Base-by-base conservation (phyloP, 2,329 filamentous ascomycete species). In the Fusarium odoratissimum region DNA sequence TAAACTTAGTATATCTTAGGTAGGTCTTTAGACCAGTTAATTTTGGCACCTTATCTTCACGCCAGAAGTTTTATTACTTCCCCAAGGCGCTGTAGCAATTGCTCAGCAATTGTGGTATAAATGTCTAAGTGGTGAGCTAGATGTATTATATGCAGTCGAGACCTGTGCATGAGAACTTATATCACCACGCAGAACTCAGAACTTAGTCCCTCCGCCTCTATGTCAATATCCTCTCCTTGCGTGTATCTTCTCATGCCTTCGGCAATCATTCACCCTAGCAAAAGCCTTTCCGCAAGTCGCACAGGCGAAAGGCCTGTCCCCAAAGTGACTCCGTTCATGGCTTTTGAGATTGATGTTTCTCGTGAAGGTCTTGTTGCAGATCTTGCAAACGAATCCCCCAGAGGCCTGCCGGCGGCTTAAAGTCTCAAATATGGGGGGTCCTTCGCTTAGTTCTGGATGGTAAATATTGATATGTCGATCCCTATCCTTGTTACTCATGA, bases 171-270 rank as follows among this genome's bases (percentile, higher is more conserved):
- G n/a, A n/a, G n/a, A n/a, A n/a, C n/a, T n/a, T n/a, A n/a, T n/a
- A n/a, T n/a, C n/a, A n/a, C n/a, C n/a, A n/a, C n/a, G n/a, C n/a
- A n/a, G n/a, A n/a, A n/a, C n/a, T n/a, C n/a, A n/a, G n/a, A n/a
- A n/a, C n/a, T n/a, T n/a, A n/a, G n/a, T n/a, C n/a, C n/a, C n/a
- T n/a, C n/a, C n/a, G n/a, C n/a, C n/a, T n/a, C n/a, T n/a, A n/a
- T n/a, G n/a, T n/a, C 11, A 66, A 3, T 66, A 67, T 0, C 61
- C 64, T 5, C 30, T 61, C 16, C 9, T 61, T 0, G 63, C 63
- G 3, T 67, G 64, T 8, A 67, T 67, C 25, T 67, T 67, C n/a
- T 67, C 64, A 61, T 67, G 64, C 3, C 64, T 67, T 9, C 64
- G 30, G 4, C 64, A 67, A 17, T 67, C 64, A 23, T 38, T 42